Percentiles rank a stretch among this genome's conserved stretches.
These are phyloP conservation scores for Arachis hypogaea DNA, from an alignment of 306 rosid species.

Conservation along the genomic window DNA sequence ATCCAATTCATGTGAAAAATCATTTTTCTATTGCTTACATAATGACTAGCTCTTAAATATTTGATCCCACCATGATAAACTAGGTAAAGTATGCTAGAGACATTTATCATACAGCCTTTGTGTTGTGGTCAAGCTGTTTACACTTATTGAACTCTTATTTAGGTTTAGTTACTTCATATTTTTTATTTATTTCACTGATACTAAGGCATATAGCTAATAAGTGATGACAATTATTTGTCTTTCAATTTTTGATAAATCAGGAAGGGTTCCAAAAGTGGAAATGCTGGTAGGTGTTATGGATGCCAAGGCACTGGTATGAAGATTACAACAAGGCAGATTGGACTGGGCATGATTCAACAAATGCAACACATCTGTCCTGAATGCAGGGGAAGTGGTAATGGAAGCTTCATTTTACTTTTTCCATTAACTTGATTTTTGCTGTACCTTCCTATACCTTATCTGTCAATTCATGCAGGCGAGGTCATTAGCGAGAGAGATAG, in stretches of 20 bases:
- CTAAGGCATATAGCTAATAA: constrained; percentile 6
- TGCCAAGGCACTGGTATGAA: constrained; percentile 82
- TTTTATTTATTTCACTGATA: constrained; percentile 8
- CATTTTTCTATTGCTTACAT: background rate
- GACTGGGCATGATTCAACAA: constrained; percentile 73
- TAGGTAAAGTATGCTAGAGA: background rate
- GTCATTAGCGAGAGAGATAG: constrained; percentile 71
- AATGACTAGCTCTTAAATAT: background rate
- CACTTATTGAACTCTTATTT: background rate
- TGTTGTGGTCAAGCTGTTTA: background rate
- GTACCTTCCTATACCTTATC: constrained; percentile 28
- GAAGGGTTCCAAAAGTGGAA: constrained; percentile 80
- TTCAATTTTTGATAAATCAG: constrained; percentile 44
- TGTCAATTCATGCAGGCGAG: constrained; percentile 57
- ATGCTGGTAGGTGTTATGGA: constrained; percentile 64
- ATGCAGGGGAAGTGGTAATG: constrained; percentile 72
- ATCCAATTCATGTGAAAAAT: background rate
- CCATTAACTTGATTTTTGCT: constrained; percentile 19
- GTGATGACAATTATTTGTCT: background rate
- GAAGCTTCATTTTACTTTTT: constrained; percentile 1
- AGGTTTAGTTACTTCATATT: background rate
- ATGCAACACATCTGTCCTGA: constrained; percentile 77
- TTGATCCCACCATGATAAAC: background rate
- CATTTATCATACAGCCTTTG: background rate
- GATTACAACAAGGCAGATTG: constrained; percentile 62